phyloP scores from a whole-genome alignment of 2,329 filamentous ascomycete genomes.

The Claviceps spartinae region DNA sequence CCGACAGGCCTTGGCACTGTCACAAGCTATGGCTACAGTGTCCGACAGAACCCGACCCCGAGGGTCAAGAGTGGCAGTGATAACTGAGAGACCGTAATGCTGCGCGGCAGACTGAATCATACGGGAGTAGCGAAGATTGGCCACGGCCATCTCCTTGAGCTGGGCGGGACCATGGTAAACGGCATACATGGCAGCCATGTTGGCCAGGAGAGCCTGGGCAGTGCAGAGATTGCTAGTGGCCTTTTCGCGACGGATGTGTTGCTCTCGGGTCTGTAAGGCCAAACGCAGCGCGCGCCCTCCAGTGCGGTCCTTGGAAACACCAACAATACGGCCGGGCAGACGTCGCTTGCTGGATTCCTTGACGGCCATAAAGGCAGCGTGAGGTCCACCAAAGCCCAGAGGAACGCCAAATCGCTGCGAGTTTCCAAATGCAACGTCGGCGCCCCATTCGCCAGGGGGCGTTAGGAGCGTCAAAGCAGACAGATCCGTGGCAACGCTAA shows the following conservation, averaged over 20 bases:
- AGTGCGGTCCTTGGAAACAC: slow-evolving; percentile 79
- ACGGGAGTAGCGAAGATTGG: slow-evolving; percentile 57
- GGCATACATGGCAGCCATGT: slow-evolving; percentile 92
- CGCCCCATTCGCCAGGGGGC: slow-evolving; percentile 85
- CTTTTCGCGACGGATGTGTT: slow-evolving; percentile 93
- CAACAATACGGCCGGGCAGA: slow-evolving; percentile 81
- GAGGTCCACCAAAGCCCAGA: slow-evolving; percentile 85
- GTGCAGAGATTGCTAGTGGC: slow-evolving; percentile 97
- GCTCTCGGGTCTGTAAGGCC: slow-evolving; percentile 83
- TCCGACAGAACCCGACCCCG: slow-evolving; percentile 58
- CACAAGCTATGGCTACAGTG: slow-evolving; percentile 54
- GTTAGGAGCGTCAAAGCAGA: slow-evolving; percentile 77
- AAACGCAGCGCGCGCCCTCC: slow-evolving; percentile 71
- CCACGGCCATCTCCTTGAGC: slow-evolving; percentile 69
- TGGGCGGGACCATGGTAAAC: slow-evolving; percentile 84
- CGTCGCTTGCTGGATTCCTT: slow-evolving; percentile 86
- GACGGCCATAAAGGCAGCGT: slow-evolving; percentile 91
- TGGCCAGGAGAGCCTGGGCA: slow-evolving; percentile 82
- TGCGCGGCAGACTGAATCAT: slow-evolving; percentile 53
- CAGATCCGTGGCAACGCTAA: slow-evolving; percentile 82
- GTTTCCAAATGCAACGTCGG: slow-evolving; percentile 88
- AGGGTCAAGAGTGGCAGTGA: slow-evolving; percentile 40
- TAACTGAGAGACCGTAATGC: slow-evolving; percentile 49
- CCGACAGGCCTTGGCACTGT: slow-evolving; percentile 11
- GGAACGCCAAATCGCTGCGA: slow-evolving; percentile 86